Conservation (phyloP, 1,139 yeast genomes). For the Magnusiomyces ingens region DNA sequence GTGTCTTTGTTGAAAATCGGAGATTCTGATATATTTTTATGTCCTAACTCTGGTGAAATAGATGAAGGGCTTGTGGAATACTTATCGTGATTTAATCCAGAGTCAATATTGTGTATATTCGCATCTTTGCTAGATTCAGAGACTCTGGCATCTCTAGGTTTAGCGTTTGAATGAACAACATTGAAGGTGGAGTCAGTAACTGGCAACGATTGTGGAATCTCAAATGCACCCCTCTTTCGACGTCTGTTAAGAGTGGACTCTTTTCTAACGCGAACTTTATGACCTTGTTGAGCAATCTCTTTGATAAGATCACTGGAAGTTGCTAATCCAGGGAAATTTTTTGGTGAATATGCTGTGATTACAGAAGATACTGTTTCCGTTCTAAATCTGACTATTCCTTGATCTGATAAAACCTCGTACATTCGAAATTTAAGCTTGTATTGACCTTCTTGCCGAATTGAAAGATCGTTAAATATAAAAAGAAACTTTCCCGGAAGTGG, state of each 20-base stretch:
- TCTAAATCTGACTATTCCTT: conserved; percentile 21
- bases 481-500: conserved; percentile 27
- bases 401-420: conserved; percentile 26
- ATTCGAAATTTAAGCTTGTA: conserved; percentile 29
- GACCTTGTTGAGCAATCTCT: conserved; percentile 33
- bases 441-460: conserved; percentile 33
- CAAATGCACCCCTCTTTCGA: conserved; percentile 9
- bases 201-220: too few relatives aligned
- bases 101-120: too few relatives aligned
- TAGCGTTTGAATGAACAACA: too few relatives aligned
- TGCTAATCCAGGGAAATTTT: conserved; percentile 34
- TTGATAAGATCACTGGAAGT: conserved; percentile 31
- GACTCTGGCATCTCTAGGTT: too few relatives aligned
- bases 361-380: conserved; percentile 25
- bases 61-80: too few relatives aligned
- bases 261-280: conserved; percentile 32
- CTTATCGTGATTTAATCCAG: too few relatives aligned
- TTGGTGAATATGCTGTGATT: conserved; percentile 33
- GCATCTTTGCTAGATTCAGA: too few relatives aligned
- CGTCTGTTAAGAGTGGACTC: conserved; percentile 23
- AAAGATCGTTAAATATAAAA: conserved; percentile 32
- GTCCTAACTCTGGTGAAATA: too few relatives aligned
- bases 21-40: too few relatives aligned
- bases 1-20: too few relatives aligned
- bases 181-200: too few relatives aligned